phyloP scores from a whole-genome alignment of 805 yeast species.

The Zygosaccharomyces lentus region DNA sequence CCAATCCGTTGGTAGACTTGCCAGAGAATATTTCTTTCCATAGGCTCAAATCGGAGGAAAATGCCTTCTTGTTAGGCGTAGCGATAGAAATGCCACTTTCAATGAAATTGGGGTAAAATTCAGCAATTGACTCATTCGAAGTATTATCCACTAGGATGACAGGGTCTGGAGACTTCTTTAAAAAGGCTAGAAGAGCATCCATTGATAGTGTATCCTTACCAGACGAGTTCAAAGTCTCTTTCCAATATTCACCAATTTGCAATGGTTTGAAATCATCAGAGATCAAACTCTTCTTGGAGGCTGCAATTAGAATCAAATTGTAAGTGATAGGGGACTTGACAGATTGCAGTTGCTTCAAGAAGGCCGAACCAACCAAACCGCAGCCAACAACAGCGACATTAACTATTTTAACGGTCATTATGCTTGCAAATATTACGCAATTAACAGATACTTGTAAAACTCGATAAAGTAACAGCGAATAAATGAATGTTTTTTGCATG shows the following conservation, averaged over 20 bases:
- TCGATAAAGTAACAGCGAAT: neutral
- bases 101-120: constrained; percentile 69
- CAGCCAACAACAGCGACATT: constrained; percentile 76
- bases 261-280: constrained; percentile 70
- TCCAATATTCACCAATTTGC: constrained; percentile 49
- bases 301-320: constrained; percentile 77
- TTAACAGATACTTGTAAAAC: neutral
- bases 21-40: constrained; percentile 78
- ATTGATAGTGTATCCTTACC: constrained; percentile 46
- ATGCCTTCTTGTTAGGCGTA: constrained; percentile 97
- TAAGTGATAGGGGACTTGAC: constrained; percentile 60
- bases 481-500: neutral
- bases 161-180: constrained; percentile 65
- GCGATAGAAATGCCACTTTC: constrained; percentile 84
- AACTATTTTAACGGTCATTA: constrained; percentile 45
- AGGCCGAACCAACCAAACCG: constrained; percentile 94
- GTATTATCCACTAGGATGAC: constrained; percentile 92
- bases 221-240: constrained; percentile 43
- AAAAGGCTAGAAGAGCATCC: constrained; percentile 55
- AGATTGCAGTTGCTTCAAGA: constrained; percentile 70
- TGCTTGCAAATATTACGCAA: neutral
- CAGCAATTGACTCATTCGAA: constrained; percentile 73
- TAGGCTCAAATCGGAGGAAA: constrained; percentile 65
- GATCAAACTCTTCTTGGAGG: constrained; percentile 63
- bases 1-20: constrained; percentile 55